phyloP scores from a whole-genome alignment of 106 monocot species.

The Hemerocallis citrina region DNA sequence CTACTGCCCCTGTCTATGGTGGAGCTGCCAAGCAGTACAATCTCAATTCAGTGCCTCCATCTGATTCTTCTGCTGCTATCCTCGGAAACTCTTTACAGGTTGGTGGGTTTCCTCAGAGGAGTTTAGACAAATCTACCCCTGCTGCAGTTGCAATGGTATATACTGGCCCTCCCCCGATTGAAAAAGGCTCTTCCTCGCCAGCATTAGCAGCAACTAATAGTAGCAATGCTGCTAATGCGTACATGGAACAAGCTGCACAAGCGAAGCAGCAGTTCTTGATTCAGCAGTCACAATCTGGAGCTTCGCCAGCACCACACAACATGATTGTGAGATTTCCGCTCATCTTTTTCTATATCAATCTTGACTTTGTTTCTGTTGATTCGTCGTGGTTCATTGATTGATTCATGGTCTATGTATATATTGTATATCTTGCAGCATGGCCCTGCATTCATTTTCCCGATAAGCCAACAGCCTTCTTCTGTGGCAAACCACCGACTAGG shows the following conservation, averaged over 20 bases:
- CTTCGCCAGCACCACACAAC: conserved; percentile 19
- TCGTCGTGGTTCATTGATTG: not conserved
- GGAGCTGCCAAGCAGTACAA: conserved; percentile 69
- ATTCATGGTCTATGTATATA: no score
- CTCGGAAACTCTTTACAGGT: conserved; percentile 35
- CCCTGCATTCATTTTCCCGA: conserved; percentile 76
- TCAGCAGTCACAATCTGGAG: conserved; percentile 36
- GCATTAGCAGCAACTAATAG: conserved; percentile 6
- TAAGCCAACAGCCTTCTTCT: conserved; percentile 67
- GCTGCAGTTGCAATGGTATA: conserved; percentile 2
- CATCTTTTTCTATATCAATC: not conserved
- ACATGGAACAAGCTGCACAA: conserved; percentile 35
- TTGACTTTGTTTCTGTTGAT: not conserved
- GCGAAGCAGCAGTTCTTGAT: conserved; percentile 45
- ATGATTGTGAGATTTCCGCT: conserved; percentile 48
- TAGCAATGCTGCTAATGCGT: no score
- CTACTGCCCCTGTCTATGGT: conserved; percentile 26
- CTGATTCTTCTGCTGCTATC: conserved; percentile 36
- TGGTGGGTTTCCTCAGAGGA: conserved; percentile 32
- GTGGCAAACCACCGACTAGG: conserved; percentile 14
- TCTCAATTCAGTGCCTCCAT: conserved; percentile 43
- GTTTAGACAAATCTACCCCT: conserved; percentile 21
- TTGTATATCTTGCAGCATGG: conserved; percentile 33
- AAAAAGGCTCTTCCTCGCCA: conserved; percentile 23
- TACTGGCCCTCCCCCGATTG: conserved; percentile 16